A percentile compares a stretch with the other conserved stretches of the same genome.
Conservation (phyloP, 768 basidiomycete species). For the Collybia mongolica region DNA sequence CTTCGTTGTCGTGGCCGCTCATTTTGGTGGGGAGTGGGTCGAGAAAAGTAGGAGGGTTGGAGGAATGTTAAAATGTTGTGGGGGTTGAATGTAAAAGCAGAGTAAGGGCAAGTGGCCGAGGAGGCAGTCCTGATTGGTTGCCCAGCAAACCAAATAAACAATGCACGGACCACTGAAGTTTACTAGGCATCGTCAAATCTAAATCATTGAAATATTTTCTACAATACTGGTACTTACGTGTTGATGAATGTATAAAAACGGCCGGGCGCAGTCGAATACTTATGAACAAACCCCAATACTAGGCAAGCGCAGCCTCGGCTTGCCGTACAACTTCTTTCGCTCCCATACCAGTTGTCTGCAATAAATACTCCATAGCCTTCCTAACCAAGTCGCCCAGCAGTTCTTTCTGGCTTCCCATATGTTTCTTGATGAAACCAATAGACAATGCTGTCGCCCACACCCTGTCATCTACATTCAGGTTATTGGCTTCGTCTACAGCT, state of each 20-base stretch:
- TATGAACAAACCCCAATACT: no score
- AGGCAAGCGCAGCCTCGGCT: constrained; percentile 3
- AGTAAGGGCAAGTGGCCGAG: constrained; percentile 8
- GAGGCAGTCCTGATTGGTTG: constrained; percentile 26
- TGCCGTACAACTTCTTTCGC: constrained; percentile 17
- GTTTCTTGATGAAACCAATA: constrained; percentile 42
- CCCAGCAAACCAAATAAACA: constrained; percentile 22
- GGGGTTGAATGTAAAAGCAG: constrained; percentile 18
- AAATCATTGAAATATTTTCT: no score
- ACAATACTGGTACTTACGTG: no score
- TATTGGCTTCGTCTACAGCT: constrained; percentile 28
- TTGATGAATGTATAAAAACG: no score
- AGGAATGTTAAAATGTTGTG: constrained; percentile 24
- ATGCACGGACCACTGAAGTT: constrained; percentile 32
- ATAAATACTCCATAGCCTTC: constrained; percentile 43
- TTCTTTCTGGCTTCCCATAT: constrained; percentile 35
- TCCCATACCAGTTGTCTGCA: constrained; percentile 9
- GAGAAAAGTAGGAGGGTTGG: constrained; percentile 24
- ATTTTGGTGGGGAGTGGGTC: constrained; percentile 38
- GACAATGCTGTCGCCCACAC: constrained; percentile 51
- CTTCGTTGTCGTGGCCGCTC: constrained; percentile 86
- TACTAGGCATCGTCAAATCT: no score
- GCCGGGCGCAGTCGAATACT: no score
- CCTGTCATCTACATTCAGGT: constrained; percentile 25
- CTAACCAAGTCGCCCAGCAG: constrained; percentile 38